A percentile compares a stretch with the other conserved stretches of the same genome.
phyloP scores from a whole-genome alignment of 2,329 filamentous ascomycete species.

The Chaetomiaceae sp. region DNA sequence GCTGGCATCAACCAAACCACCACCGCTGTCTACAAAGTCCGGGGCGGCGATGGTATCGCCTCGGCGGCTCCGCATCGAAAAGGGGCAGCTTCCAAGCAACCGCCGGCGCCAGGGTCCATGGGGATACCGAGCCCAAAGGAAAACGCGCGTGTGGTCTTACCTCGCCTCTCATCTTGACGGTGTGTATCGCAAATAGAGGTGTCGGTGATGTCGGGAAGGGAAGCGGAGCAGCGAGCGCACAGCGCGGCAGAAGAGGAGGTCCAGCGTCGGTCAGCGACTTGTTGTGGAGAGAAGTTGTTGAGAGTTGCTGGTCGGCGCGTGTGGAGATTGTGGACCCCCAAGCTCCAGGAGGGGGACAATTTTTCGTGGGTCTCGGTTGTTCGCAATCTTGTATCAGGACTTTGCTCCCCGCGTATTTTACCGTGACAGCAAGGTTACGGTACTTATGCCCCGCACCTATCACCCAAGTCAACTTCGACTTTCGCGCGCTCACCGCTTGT shows the following conservation, averaged over 20 bases:
- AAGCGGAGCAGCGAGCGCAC: conserved; percentile 25
- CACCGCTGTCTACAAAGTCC: not conserved
- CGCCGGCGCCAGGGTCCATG: not conserved
- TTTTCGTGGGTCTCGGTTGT: too few relatives aligned
- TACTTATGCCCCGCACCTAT: too few relatives aligned
- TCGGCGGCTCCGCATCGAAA: conserved; percentile 4
- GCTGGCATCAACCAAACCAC: not conserved
- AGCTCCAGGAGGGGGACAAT: too few relatives aligned
- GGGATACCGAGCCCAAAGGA: not conserved
- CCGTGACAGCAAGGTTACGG: too few relatives aligned
- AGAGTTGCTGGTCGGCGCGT: too few relatives aligned
- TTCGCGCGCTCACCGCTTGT: too few relatives aligned
- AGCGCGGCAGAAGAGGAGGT: too few relatives aligned
- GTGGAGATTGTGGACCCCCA: too few relatives aligned
- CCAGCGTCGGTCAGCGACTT: too few relatives aligned
- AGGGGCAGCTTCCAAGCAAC: conserved; percentile 16
- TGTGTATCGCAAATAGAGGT: conserved; percentile 15
- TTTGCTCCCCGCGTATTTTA: not conserved
- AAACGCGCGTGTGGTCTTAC: conserved; percentile 22
- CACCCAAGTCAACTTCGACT: too few relatives aligned
- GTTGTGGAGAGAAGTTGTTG: too few relatives aligned
- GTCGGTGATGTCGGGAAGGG: conserved; percentile 13
- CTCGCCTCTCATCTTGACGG: conserved; percentile 31
- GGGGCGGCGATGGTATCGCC: not conserved
- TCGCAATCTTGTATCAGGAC: too few relatives aligned